Conservation (phyloP, 2,329 filamentous ascomycete genomes). For the Beauveria caledonica region DNA sequence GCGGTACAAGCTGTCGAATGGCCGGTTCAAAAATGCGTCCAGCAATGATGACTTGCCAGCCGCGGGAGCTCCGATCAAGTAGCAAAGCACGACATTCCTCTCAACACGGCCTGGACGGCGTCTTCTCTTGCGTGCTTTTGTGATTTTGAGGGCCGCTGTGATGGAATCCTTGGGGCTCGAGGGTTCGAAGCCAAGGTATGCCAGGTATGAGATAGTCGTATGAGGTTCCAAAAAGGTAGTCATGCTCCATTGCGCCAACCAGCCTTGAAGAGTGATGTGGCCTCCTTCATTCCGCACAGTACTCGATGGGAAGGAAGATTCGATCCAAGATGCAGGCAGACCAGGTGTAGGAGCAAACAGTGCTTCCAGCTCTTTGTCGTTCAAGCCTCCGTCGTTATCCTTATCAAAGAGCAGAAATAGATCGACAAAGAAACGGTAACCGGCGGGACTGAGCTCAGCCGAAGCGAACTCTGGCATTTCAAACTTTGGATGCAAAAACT, state of each 20-base stretch:
- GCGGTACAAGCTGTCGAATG: constrained; percentile 75
- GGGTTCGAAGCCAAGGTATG: constrained; percentile 90
- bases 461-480: constrained; percentile 90
- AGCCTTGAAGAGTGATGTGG: constrained; percentile 91
- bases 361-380: constrained; percentile 73
- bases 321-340: constrained; percentile 75
- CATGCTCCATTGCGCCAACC: constrained; percentile 99
- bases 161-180: constrained; percentile 66
- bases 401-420: constrained; percentile 92
- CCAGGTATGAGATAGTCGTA: constrained; percentile 90
- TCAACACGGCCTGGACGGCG: constrained; percentile 78
- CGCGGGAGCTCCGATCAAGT: constrained; percentile 75
- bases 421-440: constrained; percentile 96
- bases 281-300: constrained; percentile 94
- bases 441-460: constrained; percentile 85
- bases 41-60: constrained; percentile 89
- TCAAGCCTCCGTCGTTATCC: constrained; percentile 92
- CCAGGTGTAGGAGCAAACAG: constrained; percentile 92
- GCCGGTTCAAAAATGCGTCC: constrained; percentile 82
- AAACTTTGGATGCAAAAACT: constrained; percentile 85
- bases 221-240: constrained; percentile 95
- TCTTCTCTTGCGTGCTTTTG: constrained; percentile 80
- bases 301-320: constrained; percentile 83
- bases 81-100: constrained; percentile 89
- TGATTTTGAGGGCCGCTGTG: constrained; percentile 81